Evolutionary conservation across 2,329 filamentous ascomycete genomes (phyloP).

Genomic region (Diaporthe aspalathi): DNA sequence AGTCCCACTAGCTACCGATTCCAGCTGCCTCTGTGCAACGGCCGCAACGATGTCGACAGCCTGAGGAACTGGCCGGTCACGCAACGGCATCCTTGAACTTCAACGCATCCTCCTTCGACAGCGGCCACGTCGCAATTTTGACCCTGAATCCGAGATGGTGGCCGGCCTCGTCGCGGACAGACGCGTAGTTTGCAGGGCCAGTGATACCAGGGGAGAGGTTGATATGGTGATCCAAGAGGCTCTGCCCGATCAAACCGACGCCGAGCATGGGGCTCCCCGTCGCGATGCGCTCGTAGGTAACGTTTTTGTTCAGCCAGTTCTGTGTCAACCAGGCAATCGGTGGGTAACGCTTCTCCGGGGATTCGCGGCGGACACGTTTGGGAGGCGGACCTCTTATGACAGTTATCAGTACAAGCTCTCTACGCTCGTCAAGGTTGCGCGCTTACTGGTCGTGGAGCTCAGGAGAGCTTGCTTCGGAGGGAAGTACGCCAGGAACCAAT

Average conservation of each 20-base stretch:
- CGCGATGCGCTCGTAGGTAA: constrained; percentile 48
- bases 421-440: background rate
- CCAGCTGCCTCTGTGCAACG: background rate
- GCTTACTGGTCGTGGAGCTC: constrained; percentile 14
- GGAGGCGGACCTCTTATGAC: constrained; percentile 7
- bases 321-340: constrained; percentile 43
- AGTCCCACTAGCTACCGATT: background rate
- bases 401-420: background rate
- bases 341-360: constrained; percentile 37
- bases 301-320: constrained; percentile 40
- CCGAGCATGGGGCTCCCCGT: constrained; percentile 43
- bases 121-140: constrained; percentile 49
- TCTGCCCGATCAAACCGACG: constrained; percentile 44
- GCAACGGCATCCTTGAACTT: constrained; percentile 41
- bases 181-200: constrained; percentile 44
- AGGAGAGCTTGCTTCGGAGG: background rate
- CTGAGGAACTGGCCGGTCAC: constrained; percentile 28
- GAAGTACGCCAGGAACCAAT: background rate
- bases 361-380: constrained; percentile 17
- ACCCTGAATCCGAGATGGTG: constrained; percentile 44
- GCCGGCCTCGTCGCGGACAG: constrained; percentile 42
- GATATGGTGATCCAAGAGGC: constrained; percentile 48
- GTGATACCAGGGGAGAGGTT: constrained; percentile 45
- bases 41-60: background rate
- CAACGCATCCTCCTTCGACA: constrained; percentile 43